Conservation (phyloP, 2,329 filamentous ascomycete genomes). For the Neopestalotiopsis clavispora region DNA sequence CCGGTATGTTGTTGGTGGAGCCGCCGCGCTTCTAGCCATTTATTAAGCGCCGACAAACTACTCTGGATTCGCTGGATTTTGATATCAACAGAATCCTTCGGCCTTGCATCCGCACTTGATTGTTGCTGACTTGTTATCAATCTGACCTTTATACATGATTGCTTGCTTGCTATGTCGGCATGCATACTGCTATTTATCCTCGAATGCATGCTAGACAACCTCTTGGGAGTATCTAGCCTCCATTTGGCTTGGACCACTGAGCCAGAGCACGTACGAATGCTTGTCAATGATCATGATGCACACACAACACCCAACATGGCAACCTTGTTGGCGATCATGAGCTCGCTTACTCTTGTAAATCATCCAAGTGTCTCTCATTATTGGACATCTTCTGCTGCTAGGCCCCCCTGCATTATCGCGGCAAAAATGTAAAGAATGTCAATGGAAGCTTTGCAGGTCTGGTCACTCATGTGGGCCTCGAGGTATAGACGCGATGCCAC, state of each 20-base stretch:
- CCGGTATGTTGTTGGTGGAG: background rate
- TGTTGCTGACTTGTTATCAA: background rate
- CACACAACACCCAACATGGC: background rate
- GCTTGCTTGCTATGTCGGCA: conserved; percentile 8
- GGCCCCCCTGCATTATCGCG: no score
- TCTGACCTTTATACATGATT: conserved; percentile 5
- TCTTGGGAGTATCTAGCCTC: background rate
- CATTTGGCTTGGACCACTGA: background rate
- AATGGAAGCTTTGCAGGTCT: background rate
- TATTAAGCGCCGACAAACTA: conserved; percentile 14
- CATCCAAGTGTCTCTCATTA: background rate
- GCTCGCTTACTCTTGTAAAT: background rate
- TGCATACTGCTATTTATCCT: background rate
- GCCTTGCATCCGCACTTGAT: background rate
- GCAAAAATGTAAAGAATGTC: background rate
- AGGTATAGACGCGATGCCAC: background rate
- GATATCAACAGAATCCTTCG: conserved; percentile 9
- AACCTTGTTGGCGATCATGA: background rate
- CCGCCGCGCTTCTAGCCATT: conserved; percentile 3
- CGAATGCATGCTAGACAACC: background rate
- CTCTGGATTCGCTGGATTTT: conserved; percentile 10
- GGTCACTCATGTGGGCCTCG: background rate
- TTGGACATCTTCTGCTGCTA: no score
- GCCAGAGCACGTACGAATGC: background rate
- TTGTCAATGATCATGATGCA: background rate